Evolutionary conservation across 2,329 filamentous ascomycete genomes (phyloP).

Genomic region (Fusarium tjaetaba): DNA sequence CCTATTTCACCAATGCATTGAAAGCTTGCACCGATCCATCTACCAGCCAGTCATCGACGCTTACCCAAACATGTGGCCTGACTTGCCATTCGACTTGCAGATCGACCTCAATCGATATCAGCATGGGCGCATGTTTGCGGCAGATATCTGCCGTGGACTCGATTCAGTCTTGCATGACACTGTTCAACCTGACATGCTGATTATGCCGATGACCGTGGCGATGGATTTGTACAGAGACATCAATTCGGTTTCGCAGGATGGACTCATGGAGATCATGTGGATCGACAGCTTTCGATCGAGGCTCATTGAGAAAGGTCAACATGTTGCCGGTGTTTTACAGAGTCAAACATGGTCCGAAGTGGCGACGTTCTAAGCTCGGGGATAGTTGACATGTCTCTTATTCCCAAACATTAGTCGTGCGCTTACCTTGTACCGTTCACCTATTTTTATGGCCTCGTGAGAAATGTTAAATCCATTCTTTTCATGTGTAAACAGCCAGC

Average conservation of each 20-base stretch:
- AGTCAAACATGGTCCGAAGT: constrained; percentile 53
- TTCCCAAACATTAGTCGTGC: background rate
- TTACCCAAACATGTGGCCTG: constrained; percentile 52
- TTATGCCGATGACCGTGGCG: constrained; percentile 55
- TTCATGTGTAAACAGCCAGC: background rate
- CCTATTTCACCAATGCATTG: constrained; percentile 60
- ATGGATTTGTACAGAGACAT: constrained; percentile 55
- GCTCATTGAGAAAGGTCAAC: constrained; percentile 53
- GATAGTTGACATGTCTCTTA: background rate
- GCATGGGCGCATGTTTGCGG: constrained; percentile 56
- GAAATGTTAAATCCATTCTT: background rate
- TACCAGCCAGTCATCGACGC: constrained; percentile 56
- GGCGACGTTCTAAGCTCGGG: constrained; percentile 38
- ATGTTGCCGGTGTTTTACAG: constrained; percentile 53
- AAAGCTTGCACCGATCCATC: constrained; percentile 55
- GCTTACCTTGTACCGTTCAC: background rate
- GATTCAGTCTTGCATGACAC: constrained; percentile 57
- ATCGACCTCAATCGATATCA: constrained; percentile 57
- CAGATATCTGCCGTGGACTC: constrained; percentile 61
- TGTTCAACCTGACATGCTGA: constrained; percentile 58
- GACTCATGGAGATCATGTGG: constrained; percentile 59
- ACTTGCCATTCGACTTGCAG: constrained; percentile 51
- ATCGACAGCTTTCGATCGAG: constrained; percentile 56
- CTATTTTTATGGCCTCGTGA: background rate
- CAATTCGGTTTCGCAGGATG: constrained; percentile 52